Conservation (phyloP, 352 stramenopile genomes). For the Pythium dissotocum region DNA sequence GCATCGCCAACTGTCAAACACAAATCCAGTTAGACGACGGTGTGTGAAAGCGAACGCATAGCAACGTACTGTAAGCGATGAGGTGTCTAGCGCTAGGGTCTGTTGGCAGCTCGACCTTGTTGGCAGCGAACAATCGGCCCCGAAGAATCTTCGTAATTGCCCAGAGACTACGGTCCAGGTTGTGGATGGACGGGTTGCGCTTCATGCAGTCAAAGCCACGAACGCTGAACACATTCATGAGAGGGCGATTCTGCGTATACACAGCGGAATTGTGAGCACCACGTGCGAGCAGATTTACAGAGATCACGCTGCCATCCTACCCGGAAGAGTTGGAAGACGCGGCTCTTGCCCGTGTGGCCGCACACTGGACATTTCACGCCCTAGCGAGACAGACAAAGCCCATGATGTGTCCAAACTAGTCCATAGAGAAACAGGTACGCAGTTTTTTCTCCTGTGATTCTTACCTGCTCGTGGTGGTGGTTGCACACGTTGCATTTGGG, state of each 20-base stretch:
- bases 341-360: constrained; percentile 68
- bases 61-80: constrained; percentile 58
- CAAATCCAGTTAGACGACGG: constrained; percentile 5
- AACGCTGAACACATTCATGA: constrained; percentile 47
- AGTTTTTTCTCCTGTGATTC: neutral
- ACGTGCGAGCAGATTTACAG: neutral
- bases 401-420: constrained; percentile 4
- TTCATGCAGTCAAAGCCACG: constrained; percentile 52
- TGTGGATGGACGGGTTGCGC: constrained; percentile 32
- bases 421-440: neutral
- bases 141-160: constrained; percentile 58
- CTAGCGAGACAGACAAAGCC: constrained; percentile 23
- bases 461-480: constrained; percentile 47
- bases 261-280: neutral
- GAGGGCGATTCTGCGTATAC: constrained; percentile 34
- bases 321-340: constrained; percentile 58
- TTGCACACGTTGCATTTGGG: constrained; percentile 51
- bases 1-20: constrained; percentile 59
- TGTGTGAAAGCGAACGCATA: constrained; percentile 1
- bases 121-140: constrained; percentile 38
- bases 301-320: constrained; percentile 20
- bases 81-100: constrained; percentile 52
- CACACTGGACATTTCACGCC: constrained; percentile 61
- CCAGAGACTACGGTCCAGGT: constrained; percentile 43
- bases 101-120: constrained; percentile 30